Percentiles rank a stretch among this genome's conserved stretches.
Conservation (phyloP, 306 rosid genomes). For the Mucuna pruriens region DNA sequence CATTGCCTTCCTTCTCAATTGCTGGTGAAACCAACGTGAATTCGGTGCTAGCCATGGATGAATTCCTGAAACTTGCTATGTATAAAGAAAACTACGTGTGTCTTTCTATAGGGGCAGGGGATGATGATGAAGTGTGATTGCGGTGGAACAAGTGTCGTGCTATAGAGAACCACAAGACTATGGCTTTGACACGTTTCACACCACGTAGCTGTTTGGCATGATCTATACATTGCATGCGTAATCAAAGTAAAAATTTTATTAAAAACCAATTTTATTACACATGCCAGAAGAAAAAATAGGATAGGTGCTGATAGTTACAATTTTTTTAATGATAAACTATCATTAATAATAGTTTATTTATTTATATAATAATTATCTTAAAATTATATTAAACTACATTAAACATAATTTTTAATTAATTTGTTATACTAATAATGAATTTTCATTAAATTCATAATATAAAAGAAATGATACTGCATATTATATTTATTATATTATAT, state of each 20-base stretch:
- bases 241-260: background rate
- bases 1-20: background rate
- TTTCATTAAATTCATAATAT: no score
- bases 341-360: no score
- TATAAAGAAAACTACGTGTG: background rate
- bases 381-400: no score
- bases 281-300: no score
- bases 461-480: background rate
- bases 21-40: slow-evolving; percentile 28
- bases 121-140: background rate
- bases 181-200: slow-evolving; percentile 32
- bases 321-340: no score
- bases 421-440: no score
- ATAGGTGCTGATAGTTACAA: no score
- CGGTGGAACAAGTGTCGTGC: slow-evolving; percentile 28
- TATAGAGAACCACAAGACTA: background rate
- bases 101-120: background rate
- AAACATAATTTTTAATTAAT: no score
- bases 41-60: slow-evolving; percentile 6
- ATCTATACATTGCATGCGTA: background rate
- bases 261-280: background rate
- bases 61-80: background rate
- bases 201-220: background rate
- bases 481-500: no score
- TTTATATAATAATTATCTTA: no score